phyloP scores from a whole-genome alignment of 208 protist species.

The Vickermania spadyakhi region DNA sequence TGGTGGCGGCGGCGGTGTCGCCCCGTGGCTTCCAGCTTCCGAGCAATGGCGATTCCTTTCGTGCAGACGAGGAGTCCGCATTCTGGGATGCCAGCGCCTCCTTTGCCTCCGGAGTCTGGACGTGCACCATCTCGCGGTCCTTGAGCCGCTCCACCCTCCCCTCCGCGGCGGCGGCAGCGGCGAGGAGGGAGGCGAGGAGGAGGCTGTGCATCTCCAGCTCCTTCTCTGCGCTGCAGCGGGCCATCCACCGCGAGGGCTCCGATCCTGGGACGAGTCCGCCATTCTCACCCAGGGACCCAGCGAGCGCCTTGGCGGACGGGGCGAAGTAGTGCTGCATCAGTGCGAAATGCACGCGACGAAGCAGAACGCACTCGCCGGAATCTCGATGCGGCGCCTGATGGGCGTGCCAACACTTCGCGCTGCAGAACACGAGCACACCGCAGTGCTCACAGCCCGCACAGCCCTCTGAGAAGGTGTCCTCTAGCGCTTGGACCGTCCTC shows the following conservation, averaged over 20 bases:
- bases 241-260: neutral
- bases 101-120: neutral
- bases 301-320: neutral
- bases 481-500: neutral
- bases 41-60: neutral
- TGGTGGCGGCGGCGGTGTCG: conserved; percentile 5
- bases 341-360: conserved; percentile 33
- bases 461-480: neutral
- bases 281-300: neutral
- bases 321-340: conserved; percentile 46
- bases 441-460: conserved; percentile 30
- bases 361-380: conserved; percentile 38
- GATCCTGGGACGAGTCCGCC: neutral
- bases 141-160: neutral
- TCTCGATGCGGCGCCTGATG: conserved; percentile 19
- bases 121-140: neutral
- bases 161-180: neutral
- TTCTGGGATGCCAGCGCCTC: neutral
- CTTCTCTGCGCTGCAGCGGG: neutral
- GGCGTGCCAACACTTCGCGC: conserved; percentile 25
- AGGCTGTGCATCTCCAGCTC: neutral
- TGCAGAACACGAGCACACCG: conserved; percentile 56
- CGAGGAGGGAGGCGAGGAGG: neutral
- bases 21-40: neutral
- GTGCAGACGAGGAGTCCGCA: neutral